Percentiles rank a stretch among this genome's conserved stretches.
Conservation (phyloP, 2,329 filamentous ascomycete genomes). For the Nothophoma quercina region DNA sequence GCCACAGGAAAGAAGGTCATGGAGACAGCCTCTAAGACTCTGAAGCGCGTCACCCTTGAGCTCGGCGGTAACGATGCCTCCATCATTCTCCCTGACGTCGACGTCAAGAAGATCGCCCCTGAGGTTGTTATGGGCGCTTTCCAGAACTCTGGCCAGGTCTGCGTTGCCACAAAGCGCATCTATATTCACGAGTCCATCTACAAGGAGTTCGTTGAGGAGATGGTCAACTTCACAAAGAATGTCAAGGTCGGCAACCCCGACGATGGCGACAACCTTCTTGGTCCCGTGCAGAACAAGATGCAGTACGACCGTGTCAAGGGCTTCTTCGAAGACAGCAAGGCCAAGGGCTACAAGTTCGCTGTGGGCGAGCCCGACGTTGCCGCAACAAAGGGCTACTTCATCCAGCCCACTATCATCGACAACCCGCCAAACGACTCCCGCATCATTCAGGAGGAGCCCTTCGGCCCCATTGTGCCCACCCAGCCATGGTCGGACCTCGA, state of each 20-base stretch:
- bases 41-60: conserved; percentile 69
- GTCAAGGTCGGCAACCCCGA: conserved; percentile 50
- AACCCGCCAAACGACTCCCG: conserved; percentile 65
- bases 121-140: conserved; percentile 62
- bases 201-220: conserved; percentile 47
- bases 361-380: conserved; percentile 55
- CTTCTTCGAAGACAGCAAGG: conserved; percentile 64
- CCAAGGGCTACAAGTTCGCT: conserved; percentile 61
- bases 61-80: conserved; percentile 69
- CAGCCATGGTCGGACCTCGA: conserved; percentile 68
- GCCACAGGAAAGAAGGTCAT: conserved; percentile 69
- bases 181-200: conserved; percentile 51
- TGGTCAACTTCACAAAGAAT: conserved; percentile 56
- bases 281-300: conserved; percentile 70
- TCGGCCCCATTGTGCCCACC: conserved; percentile 71
- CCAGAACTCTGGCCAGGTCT: conserved; percentile 63
- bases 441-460: conserved; percentile 68
- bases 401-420: conserved; percentile 67
- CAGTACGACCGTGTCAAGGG: conserved; percentile 68
- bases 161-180: conserved; percentile 47
- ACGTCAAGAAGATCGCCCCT: conserved; percentile 59
- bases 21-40: conserved; percentile 62
- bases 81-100: conserved; percentile 66
- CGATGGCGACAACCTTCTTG: conserved; percentile 58
- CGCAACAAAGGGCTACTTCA: conserved; percentile 61